phyloP scores from a whole-genome alignment of 192 early-diverging fungal genomes.

The Pecoramyces ruminantium region DNA sequence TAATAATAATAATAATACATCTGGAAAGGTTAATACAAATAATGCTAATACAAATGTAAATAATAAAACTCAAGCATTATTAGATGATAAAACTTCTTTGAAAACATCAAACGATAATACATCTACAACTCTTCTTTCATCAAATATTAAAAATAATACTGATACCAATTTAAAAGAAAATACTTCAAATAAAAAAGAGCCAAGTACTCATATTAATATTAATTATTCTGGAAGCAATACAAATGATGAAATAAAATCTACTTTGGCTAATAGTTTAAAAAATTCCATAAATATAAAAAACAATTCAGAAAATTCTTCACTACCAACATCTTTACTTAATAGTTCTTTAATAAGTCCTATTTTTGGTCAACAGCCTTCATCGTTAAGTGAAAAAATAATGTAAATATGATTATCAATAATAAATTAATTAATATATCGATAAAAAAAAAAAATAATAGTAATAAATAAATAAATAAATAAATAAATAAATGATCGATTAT shows the following conservation, averaged over 20 bases:
- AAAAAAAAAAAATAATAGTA: too few species aligned
- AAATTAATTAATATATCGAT: too few species aligned
- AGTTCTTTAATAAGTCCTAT: not conserved
- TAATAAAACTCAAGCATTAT: not conserved
- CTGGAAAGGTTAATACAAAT: not conserved
- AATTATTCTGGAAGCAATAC: not conserved
- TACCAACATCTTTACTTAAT: not conserved
- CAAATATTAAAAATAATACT: not conserved
- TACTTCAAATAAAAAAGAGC: not conserved
- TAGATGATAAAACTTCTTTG: too few species aligned
- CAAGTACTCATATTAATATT: not conserved
- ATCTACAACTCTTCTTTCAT: too few species aligned
- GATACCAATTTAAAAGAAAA: not conserved
- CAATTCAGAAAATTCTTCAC: not conserved
- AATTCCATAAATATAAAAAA: not conserved
- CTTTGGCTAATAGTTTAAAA: not conserved
- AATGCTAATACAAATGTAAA: not conserved
- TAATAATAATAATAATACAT: not conserved
- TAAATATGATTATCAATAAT: not conserved
- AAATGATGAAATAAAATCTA: not conserved
- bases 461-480: too few species aligned
- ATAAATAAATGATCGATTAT: too few species aligned
- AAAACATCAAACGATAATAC: not conserved
- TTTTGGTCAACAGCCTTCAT: not conserved
- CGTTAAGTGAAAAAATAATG: not conserved